A percentile compares a stretch with the other conserved stretches of the same genome.
These are phyloP conservation scores for Lanmaoa pseudosensibilis DNA, from an alignment of 768 basidiomycete genomes.

Conservation along the genomic window DNA sequence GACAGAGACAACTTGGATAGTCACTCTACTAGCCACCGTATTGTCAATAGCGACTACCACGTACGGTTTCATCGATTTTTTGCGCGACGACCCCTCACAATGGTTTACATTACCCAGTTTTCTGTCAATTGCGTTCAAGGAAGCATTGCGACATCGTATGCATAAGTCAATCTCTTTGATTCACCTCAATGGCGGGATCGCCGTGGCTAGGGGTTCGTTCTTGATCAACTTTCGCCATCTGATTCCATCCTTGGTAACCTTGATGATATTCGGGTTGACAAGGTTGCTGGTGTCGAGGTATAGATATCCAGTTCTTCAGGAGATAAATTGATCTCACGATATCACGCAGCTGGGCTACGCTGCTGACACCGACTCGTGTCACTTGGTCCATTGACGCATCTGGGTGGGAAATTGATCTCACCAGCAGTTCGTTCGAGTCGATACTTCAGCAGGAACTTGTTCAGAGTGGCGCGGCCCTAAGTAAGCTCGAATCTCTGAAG, in stretches of 20 bases:
- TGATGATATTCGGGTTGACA: slow-evolving; percentile 8
- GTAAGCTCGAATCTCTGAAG: not conserved
- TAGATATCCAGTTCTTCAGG: not conserved
- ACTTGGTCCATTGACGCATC: not conserved
- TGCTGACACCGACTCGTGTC: slow-evolving; percentile 9
- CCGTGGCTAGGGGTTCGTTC: slow-evolving; percentile 1
- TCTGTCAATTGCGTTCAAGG: slow-evolving; percentile 11
- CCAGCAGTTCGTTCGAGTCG: not conserved
- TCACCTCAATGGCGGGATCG: slow-evolving; percentile 8
- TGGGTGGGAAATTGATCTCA: slow-evolving; percentile 11
- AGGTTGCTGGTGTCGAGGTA: slow-evolving; percentile 20
- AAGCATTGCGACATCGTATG: slow-evolving; percentile 19
- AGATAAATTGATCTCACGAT: not conserved
- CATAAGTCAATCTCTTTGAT: slow-evolving; percentile 12
- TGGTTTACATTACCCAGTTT: not conserved
- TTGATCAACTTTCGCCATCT: not conserved
- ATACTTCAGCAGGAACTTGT: not conserved
- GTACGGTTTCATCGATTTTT: not conserved
- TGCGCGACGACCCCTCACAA: not conserved
- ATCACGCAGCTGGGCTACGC: slow-evolving; percentile 13
- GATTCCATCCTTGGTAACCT: not conserved
- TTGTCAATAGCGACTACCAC: not conserved
- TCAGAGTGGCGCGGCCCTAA: not conserved
- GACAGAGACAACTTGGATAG: not conserved
- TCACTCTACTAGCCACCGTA: not conserved